Evolutionary conservation across 2,329 filamentous ascomycete genomes (phyloP), one percentile per base, ranked within the genome.

Genomic region (Furcasterigmium furcatum): DNA sequence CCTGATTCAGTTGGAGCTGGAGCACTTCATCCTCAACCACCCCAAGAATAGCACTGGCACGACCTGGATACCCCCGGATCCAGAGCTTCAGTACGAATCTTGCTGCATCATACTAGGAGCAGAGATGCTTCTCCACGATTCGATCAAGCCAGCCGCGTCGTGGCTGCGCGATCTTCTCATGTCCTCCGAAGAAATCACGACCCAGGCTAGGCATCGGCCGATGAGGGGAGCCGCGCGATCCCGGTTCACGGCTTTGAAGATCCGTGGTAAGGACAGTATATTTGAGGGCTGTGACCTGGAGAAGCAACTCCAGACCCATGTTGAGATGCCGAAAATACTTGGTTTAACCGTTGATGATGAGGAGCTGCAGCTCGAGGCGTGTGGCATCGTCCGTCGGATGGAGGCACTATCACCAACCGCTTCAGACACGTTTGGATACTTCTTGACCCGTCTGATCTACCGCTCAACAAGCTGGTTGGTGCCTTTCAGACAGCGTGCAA

Each of bases 101-200:
- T 50, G 48, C 25, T 48, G 48, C 46, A 43, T 50, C 12, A 48
- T 50, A 29, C 19, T 36, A 9, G 16, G 46, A 45, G 4, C 21
- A 38, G n/a, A 32, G 40, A 5, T 50, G 43, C 3, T 41, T 40
- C 5, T 21, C 43, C 8, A 45, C 39, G 18, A 27, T 24, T 10
- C 43, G 40, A 39, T 45, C 29, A 16, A 8, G n/a, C 16, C 19
- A 5, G 38, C 43, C 0, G 12, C 24, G 1, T 62, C 60, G 0
- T 62, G 60, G 60, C 35, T 62, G 1, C 49, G 55, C 0, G 60
- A 62, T 2, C 30, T 62, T 0, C 41, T 62, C 21, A 45, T 58
- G 43, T 47, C 48, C 1, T 47, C 44, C 1, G 69, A 71, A 1
- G 49, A 46, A 0, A 38, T 57, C 0, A 42, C 53, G 2, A 41